These are phyloP conservation scores for Diaporthe sp. DNA, from an alignment of 2,329 filamentous ascomycete genomes.

Conservation along the genomic window DNA sequence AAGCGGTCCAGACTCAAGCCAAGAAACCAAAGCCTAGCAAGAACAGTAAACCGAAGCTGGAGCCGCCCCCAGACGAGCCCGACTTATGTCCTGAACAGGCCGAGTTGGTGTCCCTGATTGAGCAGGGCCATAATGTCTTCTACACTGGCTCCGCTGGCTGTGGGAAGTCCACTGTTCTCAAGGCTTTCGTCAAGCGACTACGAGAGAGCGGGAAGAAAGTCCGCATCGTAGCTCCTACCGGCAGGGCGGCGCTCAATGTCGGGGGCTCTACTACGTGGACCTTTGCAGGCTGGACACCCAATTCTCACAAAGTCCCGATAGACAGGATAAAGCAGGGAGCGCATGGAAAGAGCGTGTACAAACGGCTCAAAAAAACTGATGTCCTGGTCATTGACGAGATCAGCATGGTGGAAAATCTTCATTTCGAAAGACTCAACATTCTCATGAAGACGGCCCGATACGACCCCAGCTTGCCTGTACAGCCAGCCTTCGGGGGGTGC, in stretches of 20 bases:
- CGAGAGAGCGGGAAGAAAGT: constrained; percentile 54
- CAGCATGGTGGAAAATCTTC: constrained; percentile 72
- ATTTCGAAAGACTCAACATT: constrained; percentile 65
- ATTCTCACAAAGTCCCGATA: constrained; percentile 59
- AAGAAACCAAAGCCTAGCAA: neutral
- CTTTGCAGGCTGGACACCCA: constrained; percentile 69
- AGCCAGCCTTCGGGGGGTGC: constrained; percentile 59
- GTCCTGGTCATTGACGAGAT: constrained; percentile 77
- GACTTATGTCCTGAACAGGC: constrained; percentile 62
- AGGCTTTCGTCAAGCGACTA: constrained; percentile 60
- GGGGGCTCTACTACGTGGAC: constrained; percentile 69
- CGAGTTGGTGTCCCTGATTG: constrained; percentile 64
- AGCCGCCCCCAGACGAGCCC: constrained; percentile 43
- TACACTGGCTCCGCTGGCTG: constrained; percentile 75
- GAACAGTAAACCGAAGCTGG: neutral
- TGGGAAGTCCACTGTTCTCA: constrained; percentile 70
- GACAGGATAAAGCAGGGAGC: constrained; percentile 51
- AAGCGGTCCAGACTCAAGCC: neutral
- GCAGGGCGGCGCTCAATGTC: constrained; percentile 70
- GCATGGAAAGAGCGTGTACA: constrained; percentile 50
- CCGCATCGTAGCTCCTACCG: constrained; percentile 71
- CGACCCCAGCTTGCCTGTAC: neutral
- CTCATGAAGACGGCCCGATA: constrained; percentile 58
- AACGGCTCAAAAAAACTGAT: constrained; percentile 60
- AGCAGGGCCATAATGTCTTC: constrained; percentile 70